Conservation (phyloP, 2,329 filamentous ascomycete genomes). For the Saccharata proteae region DNA sequence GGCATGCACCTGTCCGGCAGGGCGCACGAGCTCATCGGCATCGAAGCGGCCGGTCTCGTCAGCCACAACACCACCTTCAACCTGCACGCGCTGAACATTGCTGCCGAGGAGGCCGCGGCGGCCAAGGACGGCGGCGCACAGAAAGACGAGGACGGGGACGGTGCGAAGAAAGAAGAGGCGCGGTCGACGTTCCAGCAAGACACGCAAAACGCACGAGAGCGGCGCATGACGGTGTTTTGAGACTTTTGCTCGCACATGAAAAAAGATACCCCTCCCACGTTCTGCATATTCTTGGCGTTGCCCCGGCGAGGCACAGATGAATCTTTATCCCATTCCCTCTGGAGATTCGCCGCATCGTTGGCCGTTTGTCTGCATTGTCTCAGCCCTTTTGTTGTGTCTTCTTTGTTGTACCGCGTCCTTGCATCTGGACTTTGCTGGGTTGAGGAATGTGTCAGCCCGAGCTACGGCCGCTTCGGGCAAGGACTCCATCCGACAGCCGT, state of each 20-base stretch:
- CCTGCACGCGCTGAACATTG: constrained; percentile 13
- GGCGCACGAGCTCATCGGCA: constrained; percentile 24
- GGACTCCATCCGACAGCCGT: constrained; percentile 1
- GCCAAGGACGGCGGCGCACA: constrained; percentile 1
- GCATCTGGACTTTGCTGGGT: constrained; percentile 15
- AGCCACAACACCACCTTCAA: constrained; percentile 21
- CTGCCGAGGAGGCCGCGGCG: constrained; percentile 6
- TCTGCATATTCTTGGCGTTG: constrained; percentile 10
- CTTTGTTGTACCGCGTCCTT: constrained; percentile 22
- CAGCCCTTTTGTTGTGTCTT: constrained; percentile 7
- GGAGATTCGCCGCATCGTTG: constrained; percentile 6
- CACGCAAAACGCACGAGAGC: constrained; percentile 2
- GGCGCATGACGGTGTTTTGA: constrained; percentile 7
- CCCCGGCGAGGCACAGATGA: constrained; percentile 5
- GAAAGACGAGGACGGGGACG: constrained; percentile 1
- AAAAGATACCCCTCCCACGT: constrained; percentile 9
- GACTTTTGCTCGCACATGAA: constrained; percentile 4
- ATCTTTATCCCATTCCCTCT: constrained; percentile 8
- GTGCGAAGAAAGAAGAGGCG: not conserved
- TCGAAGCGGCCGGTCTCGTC: constrained; percentile 21
- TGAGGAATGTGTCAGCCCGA: constrained; percentile 21
- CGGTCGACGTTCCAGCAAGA: not conserved
- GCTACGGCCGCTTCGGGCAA: constrained; percentile 23
- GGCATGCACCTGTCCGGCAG: constrained; percentile 21
- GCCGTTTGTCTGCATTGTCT: constrained; percentile 10